Evolutionary conservation across 768 basidiomycete genomes (phyloP).

Genomic region (Rhizopogon vulgaris): DNA sequence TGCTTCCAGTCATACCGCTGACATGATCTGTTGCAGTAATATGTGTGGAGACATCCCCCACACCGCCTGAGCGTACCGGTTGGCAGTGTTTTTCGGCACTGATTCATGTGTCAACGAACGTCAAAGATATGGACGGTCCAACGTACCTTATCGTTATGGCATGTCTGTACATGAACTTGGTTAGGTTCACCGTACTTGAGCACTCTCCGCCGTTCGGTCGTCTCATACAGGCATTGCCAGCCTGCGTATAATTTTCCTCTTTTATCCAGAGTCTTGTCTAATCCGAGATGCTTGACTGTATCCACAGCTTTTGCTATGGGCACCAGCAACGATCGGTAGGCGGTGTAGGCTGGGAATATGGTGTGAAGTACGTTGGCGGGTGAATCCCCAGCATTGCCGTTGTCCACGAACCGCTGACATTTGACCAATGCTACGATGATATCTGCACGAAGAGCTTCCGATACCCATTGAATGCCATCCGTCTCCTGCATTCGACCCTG

Average conservation of each 20-base stretch:
- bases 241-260: conserved; percentile 14
- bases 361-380: conserved; percentile 9
- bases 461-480: conserved; percentile 21
- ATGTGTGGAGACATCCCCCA: conserved; percentile 22
- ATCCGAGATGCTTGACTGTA: neutral
- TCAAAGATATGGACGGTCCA: neutral
- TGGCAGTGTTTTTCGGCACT: conserved; percentile 17
- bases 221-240: conserved; percentile 15
- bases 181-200: conserved; percentile 12
- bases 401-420: conserved; percentile 13
- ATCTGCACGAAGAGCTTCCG: conserved; percentile 16
- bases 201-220: conserved; percentile 12
- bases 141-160: conserved; percentile 19
- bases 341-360: conserved; percentile 18
- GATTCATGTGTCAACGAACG: neutral
- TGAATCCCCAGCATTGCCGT: conserved; percentile 3
- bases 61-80: conserved; percentile 20
- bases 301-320: conserved; percentile 8
- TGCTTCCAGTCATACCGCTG: conserved; percentile 21
- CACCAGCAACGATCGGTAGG: conserved; percentile 19
- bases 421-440: conserved; percentile 20
- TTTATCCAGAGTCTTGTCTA: conserved; percentile 10
- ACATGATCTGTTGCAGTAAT: conserved; percentile 21
- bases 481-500: conserved; percentile 15
- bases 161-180: conserved; percentile 17